Base-by-base conservation (phyloP, 2,329 filamentous ascomycete genomes). In the Neopestalotiopsis clavispora region DNA sequence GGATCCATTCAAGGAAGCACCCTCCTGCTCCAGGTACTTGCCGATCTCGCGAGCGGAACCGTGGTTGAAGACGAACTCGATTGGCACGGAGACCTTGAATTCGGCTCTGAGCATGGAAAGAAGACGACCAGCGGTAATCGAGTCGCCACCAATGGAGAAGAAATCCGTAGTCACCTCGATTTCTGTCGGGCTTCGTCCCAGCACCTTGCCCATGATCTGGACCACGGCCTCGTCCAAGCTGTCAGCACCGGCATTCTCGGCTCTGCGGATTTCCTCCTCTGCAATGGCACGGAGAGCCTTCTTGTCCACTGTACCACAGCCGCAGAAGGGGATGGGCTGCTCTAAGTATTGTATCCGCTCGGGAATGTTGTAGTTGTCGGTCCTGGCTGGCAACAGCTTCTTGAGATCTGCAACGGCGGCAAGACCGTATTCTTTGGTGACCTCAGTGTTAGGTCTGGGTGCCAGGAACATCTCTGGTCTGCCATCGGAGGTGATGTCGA, bases 121-220 rank as follows among this genome's bases (percentile, higher is more conserved):
- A 0, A 89, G 80, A 42, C 81, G 81, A 2, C 87, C 87, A 40
- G 87, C 87, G 23, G 80, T 80, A 61, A 89, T 79, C 45, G 85
- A 87, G 72, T 89, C 86, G 20, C 87, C 84, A 0, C 84, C 85
- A 0, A 86, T 77, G 1, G 77, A 78, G 72, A 86, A 84, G 77
- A 86, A 87, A 75, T 80, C 82, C 72, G 83, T 82, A 7, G 79
- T 75, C 1, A 78, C 74, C 14, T 78, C 78, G 12, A 84, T 77
- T 2, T 85, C 82, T 2, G 76, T 74, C 1, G 77, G 72, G 1
- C 78, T 74, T 13, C 82, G 78, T 3, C 79, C 77, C 12, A 89
- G 78, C 2, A 86, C 79, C 2, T 81, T 75, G 7, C 84, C 82
- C 67, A 87, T 87, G 1, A 83, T 77, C 13, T 79, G 40, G 23